Percentiles rank a stretch among this genome's conserved stretches.
These are phyloP conservation scores for Baorangia bicolor DNA, from an alignment of 768 basidiomycete genomes.

Conservation along the genomic window DNA sequence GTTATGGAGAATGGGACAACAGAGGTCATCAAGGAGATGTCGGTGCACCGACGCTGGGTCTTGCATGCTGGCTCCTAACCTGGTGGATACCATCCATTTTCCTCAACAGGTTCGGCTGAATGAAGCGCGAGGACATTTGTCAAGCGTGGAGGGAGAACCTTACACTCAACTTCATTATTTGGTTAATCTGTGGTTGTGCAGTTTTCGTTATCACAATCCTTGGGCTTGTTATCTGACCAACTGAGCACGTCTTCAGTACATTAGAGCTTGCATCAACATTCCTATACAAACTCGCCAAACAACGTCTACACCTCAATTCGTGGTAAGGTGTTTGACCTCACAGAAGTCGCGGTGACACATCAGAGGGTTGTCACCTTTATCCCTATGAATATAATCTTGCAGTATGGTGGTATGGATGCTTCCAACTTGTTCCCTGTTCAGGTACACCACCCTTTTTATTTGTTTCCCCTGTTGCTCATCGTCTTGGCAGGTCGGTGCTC, in stretches of 20 bases:
- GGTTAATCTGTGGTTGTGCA: conserved; percentile 86
- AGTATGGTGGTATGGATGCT: conserved; percentile 78
- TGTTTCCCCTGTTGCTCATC: not conserved
- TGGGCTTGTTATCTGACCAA: conserved; percentile 89
- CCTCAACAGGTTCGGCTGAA: conserved; percentile 73
- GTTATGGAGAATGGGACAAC: conserved; percentile 85
- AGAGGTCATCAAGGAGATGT: conserved; percentile 81
- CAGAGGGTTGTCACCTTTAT: conserved; percentile 68
- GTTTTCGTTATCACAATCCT: conserved; percentile 92
- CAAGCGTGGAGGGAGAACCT: conserved; percentile 99
- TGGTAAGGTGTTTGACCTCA: conserved; percentile 93
- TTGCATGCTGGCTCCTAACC: conserved; percentile 80
- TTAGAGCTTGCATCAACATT: conserved; percentile 76
- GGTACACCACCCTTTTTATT: conserved; percentile 39
- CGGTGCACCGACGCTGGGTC: conserved; percentile 85
- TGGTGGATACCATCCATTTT: conserved; percentile 84
- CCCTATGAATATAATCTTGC: conserved; percentile 67
- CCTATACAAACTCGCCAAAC: conserved; percentile 57
- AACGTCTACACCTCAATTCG: conserved; percentile 82
- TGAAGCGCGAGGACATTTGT: conserved; percentile 91
- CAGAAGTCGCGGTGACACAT: conserved; percentile 64
- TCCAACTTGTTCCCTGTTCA: conserved; percentile 92
- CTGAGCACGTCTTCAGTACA: conserved; percentile 84
- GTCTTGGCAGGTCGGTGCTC: conserved; percentile 68
- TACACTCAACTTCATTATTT: conserved; percentile 92